A percentile compares a stretch with the other conserved stretches of the same genome.
phyloP scores from a whole-genome alignment of 106 monocot genomes.

The Hemerocallis citrina region DNA sequence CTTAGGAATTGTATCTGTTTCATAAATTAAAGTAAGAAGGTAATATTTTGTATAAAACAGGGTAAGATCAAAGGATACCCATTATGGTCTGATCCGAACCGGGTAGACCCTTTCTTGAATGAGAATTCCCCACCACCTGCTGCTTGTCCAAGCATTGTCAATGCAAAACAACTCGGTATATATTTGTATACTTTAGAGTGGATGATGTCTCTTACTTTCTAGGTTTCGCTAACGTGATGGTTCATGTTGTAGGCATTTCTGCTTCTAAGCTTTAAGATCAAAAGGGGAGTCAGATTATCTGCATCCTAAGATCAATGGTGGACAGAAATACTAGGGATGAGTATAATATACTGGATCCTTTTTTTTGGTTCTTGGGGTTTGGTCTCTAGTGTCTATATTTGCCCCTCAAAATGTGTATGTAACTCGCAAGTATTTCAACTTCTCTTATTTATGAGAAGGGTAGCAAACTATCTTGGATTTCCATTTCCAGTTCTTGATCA shows the following conservation, averaged over 20 bases:
- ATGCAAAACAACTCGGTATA: conserved; percentile 86
- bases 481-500: no score
- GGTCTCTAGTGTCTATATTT: no score
- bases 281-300: no score
- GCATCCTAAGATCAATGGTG: no score
- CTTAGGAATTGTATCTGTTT: background rate
- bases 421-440: no score
- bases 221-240: conserved; percentile 3
- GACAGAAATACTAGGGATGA: no score
- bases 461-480: no score
- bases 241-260: conserved; percentile 9
- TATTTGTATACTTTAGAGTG: conserved; percentile 5
- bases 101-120: conserved; percentile 61
- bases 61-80: conserved; percentile 96
- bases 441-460: no score
- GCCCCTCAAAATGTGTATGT: no score
- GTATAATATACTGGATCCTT: no score
- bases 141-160: conserved; percentile 92
- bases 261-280: conserved; percentile 14
- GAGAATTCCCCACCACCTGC: conserved; percentile 57
- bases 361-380: no score
- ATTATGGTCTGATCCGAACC: conserved; percentile 74
- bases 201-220: conserved; percentile 14
- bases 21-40: background rate
- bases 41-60: conserved; percentile 23